These are phyloP conservation scores for Penicillium longicatenatum DNA, from an alignment of 495 filamentous ascomycete genomes.

Conservation along the genomic window DNA sequence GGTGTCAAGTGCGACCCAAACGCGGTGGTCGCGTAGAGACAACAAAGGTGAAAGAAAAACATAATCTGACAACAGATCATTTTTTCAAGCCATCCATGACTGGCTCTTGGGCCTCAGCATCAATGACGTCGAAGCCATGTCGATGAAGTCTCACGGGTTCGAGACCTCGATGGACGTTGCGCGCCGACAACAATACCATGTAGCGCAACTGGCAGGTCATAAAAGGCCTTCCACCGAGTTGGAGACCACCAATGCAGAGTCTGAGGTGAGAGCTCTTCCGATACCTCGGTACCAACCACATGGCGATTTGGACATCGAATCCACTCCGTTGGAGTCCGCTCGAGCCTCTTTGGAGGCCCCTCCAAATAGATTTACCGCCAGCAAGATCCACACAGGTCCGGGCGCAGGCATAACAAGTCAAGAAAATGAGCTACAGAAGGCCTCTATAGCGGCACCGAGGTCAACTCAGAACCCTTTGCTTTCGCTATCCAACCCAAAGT, in stretches of 20 bases:
- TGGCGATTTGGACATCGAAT: conserved; percentile 23
- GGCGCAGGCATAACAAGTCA: conserved; percentile 15
- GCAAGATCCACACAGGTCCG: conserved; percentile 37
- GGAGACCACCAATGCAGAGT: background rate
- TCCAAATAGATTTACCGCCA: conserved; percentile 39
- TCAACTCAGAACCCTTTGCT: conserved; percentile 60
- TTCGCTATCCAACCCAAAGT: conserved; percentile 62
- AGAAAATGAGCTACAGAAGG: conserved; percentile 49
- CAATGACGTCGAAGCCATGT: conserved; percentile 31
- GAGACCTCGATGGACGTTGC: conserved; percentile 51
- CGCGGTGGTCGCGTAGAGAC: conserved; percentile 10
- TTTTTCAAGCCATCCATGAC: background rate
- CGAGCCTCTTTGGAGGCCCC: conserved; percentile 26
- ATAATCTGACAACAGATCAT: background rate
- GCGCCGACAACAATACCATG: conserved; percentile 39
- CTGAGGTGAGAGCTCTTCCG: conserved; percentile 4
- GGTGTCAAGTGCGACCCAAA: conserved; percentile 1
- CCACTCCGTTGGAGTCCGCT: conserved; percentile 28
- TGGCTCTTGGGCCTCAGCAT: background rate
- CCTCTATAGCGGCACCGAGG: conserved; percentile 40
- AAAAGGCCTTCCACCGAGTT: conserved; percentile 37
- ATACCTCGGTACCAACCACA: conserved; percentile 8
- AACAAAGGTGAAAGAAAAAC: background rate
- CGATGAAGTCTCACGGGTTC: conserved; percentile 43
- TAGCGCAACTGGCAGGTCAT: conserved; percentile 41